Evolutionary conservation across 208 protist genomes (phyloP).

Genomic region (Zelonia costaricensis): DNA sequence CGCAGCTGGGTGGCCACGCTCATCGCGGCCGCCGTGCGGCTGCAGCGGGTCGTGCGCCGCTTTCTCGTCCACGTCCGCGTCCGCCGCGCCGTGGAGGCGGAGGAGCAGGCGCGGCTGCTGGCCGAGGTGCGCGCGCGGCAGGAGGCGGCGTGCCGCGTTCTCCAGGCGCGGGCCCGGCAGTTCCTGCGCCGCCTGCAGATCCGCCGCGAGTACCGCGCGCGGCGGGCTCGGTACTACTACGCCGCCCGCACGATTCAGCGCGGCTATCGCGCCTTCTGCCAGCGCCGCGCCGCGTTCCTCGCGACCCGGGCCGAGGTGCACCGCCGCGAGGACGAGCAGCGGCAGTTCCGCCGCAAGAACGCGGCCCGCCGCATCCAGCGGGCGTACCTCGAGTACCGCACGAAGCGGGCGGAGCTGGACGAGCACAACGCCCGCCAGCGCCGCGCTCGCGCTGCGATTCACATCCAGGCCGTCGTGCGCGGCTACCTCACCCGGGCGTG

Average conservation of each 20-base stretch:
- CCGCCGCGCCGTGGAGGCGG: conserved; percentile 38
- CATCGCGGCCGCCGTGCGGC: conserved; percentile 37
- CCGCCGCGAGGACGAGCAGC: conserved; percentile 61
- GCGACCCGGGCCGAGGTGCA: conserved; percentile 60
- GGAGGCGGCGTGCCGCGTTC: conserved; percentile 43
- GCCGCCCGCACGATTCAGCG: conserved; percentile 81
- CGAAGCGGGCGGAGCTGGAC: conserved; percentile 41
- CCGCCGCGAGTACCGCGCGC: conserved; percentile 48
- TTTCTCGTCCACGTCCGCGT: conserved; percentile 52
- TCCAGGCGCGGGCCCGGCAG: conserved; percentile 73
- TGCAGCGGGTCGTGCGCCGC: conserved; percentile 65
- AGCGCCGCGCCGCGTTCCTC: conserved; percentile 39
- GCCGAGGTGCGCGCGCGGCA: conserved; percentile 43
- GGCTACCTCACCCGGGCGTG: conserved; percentile 83
- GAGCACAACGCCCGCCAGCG: conserved; percentile 36
- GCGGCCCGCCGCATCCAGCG: conserved; percentile 79
- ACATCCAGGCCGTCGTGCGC: conserved; percentile 77
- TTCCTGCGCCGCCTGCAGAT: conserved; percentile 74
- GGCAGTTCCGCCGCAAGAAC: conserved; percentile 36
- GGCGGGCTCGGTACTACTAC: conserved; percentile 49
- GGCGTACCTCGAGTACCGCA: conserved; percentile 53
- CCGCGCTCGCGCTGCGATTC: conserved; percentile 56
- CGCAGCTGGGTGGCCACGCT: conserved; percentile 57
- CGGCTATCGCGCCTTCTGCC: conserved; percentile 60
- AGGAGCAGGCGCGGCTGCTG: conserved; percentile 28